Evolutionary conservation across 2,329 filamentous ascomycete genomes (phyloP), one percentile per base, ranked within the genome.

Genomic region (Fusarium mexicanum): DNA sequence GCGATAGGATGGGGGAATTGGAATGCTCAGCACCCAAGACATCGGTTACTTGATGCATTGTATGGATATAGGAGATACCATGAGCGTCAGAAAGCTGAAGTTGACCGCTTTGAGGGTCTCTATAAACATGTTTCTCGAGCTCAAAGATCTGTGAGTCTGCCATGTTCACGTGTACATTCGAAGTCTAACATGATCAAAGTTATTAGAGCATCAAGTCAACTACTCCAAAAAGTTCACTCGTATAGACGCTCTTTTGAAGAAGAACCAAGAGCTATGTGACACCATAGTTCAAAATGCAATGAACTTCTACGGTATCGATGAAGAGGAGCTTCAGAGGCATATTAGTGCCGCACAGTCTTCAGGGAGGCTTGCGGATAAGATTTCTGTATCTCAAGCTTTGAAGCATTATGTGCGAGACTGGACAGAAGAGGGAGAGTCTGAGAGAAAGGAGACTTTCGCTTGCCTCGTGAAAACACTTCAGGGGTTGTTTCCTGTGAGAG

Each of bases 331-430:
- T 0, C 79, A 86, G 8, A 78, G 80, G 2, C 86, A 85, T 73
- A 77, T 85, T 53, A 81, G 83, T 10, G 78, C 80, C 8, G 79
- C 82, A 1, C 81, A 84, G 4, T 80, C 83, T 3, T 78, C 81
- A 0, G 83, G 83, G 3, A 81, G 79, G 26, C 72, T 77, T 0
- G 83, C 84, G 2, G 88, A 90, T 29, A 84, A 83, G 10, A 82
- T 85, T 5, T 86, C 86, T 40, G 84, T 89, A 1, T 83, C 84
- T 0, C 89, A 90, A 72, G 84, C 87, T 0, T 75, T 90, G 60
- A 90, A 90, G 76, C 88, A 90, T 72, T 87, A 86, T 65, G 87
- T 90, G 6, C 83, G 88, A 10, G 89, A 91, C 74, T 90, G 88
- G 88, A 85, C 88, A 0, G 80, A 79, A 0, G 83, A 86, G 20